Percentiles rank a stretch among this genome's conserved stretches.
Conservation (phyloP, 257 asterid genomes). For the Misopates orontium region DNA sequence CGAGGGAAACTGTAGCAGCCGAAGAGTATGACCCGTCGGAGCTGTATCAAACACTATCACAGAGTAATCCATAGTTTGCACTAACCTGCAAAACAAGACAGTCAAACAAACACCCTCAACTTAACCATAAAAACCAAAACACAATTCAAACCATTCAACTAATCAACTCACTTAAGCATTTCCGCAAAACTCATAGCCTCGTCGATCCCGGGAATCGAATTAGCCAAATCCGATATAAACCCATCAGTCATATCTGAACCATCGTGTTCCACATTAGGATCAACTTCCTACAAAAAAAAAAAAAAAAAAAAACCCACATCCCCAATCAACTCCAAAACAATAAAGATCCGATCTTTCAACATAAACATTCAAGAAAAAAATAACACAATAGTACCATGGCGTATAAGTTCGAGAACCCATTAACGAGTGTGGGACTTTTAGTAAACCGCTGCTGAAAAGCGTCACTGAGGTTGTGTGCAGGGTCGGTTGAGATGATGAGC, state of each 20-base stretch:
- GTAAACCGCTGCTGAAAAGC: conserved; percentile 93
- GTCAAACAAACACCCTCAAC: neutral
- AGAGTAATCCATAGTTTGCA: conserved; percentile 95
- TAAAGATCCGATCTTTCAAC: neutral
- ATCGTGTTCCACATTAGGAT: conserved; percentile 86
- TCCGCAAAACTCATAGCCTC: conserved; percentile 99
- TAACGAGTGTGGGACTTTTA: conserved; percentile 85
- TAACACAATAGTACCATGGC: conserved; percentile 87
- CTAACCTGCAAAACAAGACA: conserved; percentile 60
- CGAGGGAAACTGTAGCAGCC: conserved; percentile 95
- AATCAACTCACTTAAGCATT: conserved; percentile 79
- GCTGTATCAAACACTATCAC: conserved; percentile 95
- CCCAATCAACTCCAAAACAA: neutral
- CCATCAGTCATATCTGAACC: conserved; percentile 72
- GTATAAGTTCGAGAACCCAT: conserved; percentile 87
- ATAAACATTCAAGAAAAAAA: neutral
- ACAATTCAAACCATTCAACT: neutral
- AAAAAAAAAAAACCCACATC: neutral
- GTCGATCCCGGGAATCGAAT: conserved; percentile 95
- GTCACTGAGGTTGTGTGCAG: conserved; percentile 96
- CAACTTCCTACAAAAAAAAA: conserved; percentile 64
- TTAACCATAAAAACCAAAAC: neutral
- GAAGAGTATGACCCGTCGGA: conserved; percentile 98
- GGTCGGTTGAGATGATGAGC: conserved; percentile 93
- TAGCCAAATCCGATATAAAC: conserved; percentile 79